A percentile compares a stretch with the other conserved stretches of the same genome.
These are phyloP conservation scores for Kregervanrija pseudodelftensis DNA, from an alignment of 805 yeast species.

Conservation along the genomic window DNA sequence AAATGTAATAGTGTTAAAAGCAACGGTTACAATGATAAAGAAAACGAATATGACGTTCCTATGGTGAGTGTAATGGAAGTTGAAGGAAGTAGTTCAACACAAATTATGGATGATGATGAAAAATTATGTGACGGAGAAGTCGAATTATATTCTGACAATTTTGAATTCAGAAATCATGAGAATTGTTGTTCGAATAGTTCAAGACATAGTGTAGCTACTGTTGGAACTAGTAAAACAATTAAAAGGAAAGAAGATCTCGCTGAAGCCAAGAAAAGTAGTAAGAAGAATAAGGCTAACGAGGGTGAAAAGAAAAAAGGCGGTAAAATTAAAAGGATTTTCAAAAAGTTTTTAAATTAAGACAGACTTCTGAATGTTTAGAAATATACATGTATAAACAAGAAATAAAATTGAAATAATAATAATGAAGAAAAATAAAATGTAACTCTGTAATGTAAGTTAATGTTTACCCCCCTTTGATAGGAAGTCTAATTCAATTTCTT, in stretches of 20 bases:
- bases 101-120: neutral
- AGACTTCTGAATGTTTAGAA: neutral
- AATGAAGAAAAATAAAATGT: neutral
- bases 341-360: constrained; percentile 2
- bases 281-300: too few species aligned
- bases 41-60: neutral
- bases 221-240: too few species aligned
- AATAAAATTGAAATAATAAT: neutral
- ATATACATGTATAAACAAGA: neutral
- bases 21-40: too few species aligned
- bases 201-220: too few species aligned
- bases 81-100: constrained; percentile 1
- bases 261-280: too few species aligned
- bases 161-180: too few species aligned
- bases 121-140: neutral
- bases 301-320: neutral
- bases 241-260: too few species aligned
- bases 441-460: neutral
- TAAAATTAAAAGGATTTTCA: constrained; percentile 1
- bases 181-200: too few species aligned
- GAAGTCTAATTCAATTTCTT: constrained; percentile 65
- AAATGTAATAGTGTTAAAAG: too few species aligned
- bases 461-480: constrained; percentile 25
- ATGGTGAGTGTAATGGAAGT: constrained; percentile 3
- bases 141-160: too few species aligned